Evolutionary conservation across 345 rosid genomes (phyloP).

Genomic region (Angophora floribunda): DNA sequence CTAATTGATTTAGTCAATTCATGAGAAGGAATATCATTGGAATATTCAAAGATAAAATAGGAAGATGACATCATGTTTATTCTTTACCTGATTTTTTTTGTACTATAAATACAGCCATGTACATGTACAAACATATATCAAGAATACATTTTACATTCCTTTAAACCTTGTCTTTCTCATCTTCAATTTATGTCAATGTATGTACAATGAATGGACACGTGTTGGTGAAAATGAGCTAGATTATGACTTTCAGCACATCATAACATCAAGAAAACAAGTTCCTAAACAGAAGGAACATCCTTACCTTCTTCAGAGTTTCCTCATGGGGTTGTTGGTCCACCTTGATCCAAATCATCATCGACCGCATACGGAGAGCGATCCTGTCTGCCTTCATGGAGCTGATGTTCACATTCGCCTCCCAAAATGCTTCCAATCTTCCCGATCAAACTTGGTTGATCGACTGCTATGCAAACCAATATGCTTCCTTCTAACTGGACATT

Average conservation of each 20-base stretch:
- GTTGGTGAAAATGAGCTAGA: not conserved
- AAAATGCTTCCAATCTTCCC: conserved; percentile 66
- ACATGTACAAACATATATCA: too few relatives aligned
- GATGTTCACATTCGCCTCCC: conserved; percentile 74
- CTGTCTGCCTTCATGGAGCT: conserved; percentile 81
- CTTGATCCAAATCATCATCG: conserved; percentile 59
- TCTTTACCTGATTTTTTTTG: too few relatives aligned
- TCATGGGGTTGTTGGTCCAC: conserved; percentile 65
- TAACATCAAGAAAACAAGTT: conserved; percentile 67
- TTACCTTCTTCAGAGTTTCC: conserved; percentile 53
- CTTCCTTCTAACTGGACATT: conserved; percentile 79
- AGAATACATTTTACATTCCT: too few relatives aligned
- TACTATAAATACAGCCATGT: too few relatives aligned
- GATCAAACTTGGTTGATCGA: conserved; percentile 79
- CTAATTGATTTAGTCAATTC: too few relatives aligned
- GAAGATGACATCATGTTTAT: too few relatives aligned
- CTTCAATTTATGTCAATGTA: not conserved
- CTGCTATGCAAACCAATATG: conserved; percentile 62
- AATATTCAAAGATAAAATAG: too few relatives aligned
- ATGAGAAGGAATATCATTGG: too few relatives aligned
- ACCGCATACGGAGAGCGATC: conserved; percentile 64
- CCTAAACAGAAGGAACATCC: conserved; percentile 52
- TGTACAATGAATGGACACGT: not conserved
- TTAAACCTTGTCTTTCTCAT: too few relatives aligned
- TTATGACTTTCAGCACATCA: conserved; percentile 1